A percentile compares a stretch with the other conserved stretches of the same genome.
These are phyloP conservation scores for Diaporthe citri DNA, from an alignment of 2,329 filamentous ascomycete species.

Conservation along the genomic window DNA sequence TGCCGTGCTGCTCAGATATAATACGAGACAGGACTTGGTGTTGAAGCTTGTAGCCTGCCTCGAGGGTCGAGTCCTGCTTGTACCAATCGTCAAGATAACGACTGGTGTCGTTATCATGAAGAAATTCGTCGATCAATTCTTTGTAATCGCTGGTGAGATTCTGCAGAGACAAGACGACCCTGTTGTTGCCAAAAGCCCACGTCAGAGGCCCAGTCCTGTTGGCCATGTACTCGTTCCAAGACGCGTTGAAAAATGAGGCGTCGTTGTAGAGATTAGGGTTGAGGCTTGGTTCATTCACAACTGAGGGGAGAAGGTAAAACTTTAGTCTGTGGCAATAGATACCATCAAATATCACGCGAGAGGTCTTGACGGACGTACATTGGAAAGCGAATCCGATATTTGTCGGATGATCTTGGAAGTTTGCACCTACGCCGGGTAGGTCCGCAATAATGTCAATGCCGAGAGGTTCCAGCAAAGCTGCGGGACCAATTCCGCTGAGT, in stretches of 20 bases:
- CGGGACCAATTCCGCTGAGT: constrained; percentile 54
- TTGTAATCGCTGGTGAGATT: constrained; percentile 39
- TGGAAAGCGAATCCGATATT: constrained; percentile 45
- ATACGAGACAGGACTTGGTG: constrained; percentile 35
- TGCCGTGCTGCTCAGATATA: constrained; percentile 47
- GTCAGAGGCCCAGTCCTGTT: constrained; percentile 45
- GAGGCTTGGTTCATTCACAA: constrained; percentile 11
- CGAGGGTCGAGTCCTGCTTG: constrained; percentile 36
- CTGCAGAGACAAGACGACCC: constrained; percentile 43
- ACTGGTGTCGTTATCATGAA: background rate
- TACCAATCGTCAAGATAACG: constrained; percentile 19
- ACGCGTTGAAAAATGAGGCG: constrained; percentile 35
- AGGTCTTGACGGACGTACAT: constrained; percentile 41
- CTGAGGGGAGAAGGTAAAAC: background rate
- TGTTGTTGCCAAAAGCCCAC: constrained; percentile 43
- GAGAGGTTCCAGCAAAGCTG: constrained; percentile 55
- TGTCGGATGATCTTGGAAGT: constrained; percentile 62
- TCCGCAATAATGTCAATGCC: constrained; percentile 57
- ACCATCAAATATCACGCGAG: background rate
- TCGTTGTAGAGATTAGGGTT: constrained; percentile 2
- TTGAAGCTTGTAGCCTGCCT: constrained; percentile 41
- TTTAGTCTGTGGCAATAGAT: background rate
- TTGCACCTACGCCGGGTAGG: constrained; percentile 60
- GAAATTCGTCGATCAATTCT: constrained; percentile 30
- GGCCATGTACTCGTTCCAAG: constrained; percentile 42